phyloP scores from a whole-genome alignment of 192 early-diverging fungal genomes.

The Mortierella alpina region DNA sequence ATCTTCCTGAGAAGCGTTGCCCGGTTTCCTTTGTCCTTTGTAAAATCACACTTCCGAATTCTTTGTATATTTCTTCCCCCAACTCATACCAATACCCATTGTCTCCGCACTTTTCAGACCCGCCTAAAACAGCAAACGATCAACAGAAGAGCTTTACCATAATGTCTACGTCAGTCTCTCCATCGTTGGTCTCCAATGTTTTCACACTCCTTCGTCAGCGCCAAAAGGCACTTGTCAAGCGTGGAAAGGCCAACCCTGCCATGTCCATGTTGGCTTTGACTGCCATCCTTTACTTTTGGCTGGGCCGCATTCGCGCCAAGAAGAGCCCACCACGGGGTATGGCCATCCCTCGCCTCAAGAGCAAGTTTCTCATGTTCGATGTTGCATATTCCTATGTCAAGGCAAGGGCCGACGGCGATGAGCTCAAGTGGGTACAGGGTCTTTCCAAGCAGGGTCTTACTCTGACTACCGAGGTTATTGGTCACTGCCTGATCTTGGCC shows the following conservation, averaged over 20 bases:
- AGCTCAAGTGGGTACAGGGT: slow-evolving; percentile 48
- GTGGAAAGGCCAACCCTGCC: slow-evolving; percentile 48
- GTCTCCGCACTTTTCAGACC: not conserved
- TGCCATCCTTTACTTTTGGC: slow-evolving; percentile 47
- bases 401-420: slow-evolving; percentile 31
- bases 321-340: slow-evolving; percentile 48
- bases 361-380: slow-evolving; percentile 42
- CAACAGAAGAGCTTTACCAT: slow-evolving; percentile 1
- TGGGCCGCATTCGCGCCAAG: slow-evolving; percentile 46
- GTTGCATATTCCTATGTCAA: slow-evolving; percentile 39
- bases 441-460: slow-evolving; percentile 48
- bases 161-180: slow-evolving; percentile 25
- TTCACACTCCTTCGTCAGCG: slow-evolving; percentile 45
- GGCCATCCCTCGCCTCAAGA: slow-evolving; percentile 47
- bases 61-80: slow-evolving; percentile 1
- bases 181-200: slow-evolving; percentile 36
- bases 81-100: not conserved
- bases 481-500: slow-evolving; percentile 42
- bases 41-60: not conserved
- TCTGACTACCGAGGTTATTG: slow-evolving; percentile 41
- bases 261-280: slow-evolving; percentile 53
- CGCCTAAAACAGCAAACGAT: not conserved
- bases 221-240: slow-evolving; percentile 43
- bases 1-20: not conserved
- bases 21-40: slow-evolving; percentile 1